Evolutionary conservation across 805 yeast species (phyloP).

Genomic region (Jamesozyma spencerorum): DNA sequence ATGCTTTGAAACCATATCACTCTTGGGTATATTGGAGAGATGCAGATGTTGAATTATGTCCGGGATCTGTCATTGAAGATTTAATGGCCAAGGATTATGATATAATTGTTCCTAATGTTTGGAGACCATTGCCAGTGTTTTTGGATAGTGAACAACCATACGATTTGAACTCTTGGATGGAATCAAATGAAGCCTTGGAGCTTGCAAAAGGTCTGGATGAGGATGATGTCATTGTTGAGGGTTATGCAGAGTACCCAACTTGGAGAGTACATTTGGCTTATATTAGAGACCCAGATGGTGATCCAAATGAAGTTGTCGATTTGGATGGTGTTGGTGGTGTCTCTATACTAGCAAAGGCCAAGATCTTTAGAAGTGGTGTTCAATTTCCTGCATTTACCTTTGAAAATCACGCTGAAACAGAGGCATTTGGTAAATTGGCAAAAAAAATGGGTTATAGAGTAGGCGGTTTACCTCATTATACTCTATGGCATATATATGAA

Average conservation of each 20-base stretch:
- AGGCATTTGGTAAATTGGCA: conserved; percentile 79
- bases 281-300: conserved; percentile 51
- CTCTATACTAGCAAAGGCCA: conserved; percentile 66
- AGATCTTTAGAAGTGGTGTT: conserved; percentile 67
- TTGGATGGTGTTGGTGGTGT: conserved; percentile 87
- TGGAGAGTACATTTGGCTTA: conserved; percentile 79
- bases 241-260: conserved; percentile 79
- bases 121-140: conserved; percentile 94
- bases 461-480: conserved; percentile 84
- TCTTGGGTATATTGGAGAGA: conserved; percentile 92
- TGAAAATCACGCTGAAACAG: conserved; percentile 80
- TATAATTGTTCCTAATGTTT: conserved; percentile 77
- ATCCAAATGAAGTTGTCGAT: conserved; percentile 54
- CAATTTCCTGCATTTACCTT: conserved; percentile 80
- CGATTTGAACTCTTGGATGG: conserved; percentile 95
- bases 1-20: conserved; percentile 71
- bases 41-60: conserved; percentile 75
- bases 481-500: conserved; percentile 84
- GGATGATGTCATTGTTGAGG: conserved; percentile 83
- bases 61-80: conserved; percentile 64
- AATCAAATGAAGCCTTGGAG: conserved; percentile 65
- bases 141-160: conserved; percentile 79
- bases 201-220: conserved; percentile 57
- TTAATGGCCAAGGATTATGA: conserved; percentile 64
- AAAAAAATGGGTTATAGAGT: conserved; percentile 70